Evolutionary conservation across 2,329 filamentous ascomycete genomes (phyloP), one percentile per base, ranked within the genome.

Genomic region (Esteya vermicola): DNA sequence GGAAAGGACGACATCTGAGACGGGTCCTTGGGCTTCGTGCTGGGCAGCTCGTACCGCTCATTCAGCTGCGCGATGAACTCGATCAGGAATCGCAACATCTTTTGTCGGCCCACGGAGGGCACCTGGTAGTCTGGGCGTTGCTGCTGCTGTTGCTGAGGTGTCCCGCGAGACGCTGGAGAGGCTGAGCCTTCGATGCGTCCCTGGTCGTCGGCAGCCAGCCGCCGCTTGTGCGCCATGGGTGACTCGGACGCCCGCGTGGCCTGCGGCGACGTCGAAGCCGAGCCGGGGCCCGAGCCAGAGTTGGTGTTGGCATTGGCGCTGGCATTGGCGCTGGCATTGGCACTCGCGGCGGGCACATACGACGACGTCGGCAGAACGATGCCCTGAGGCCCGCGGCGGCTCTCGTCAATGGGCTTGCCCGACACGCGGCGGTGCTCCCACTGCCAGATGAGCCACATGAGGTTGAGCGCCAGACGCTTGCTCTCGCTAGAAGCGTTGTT

Each of bases 51-150:
- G 55, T 83, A 95, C 26, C 88, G 76, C 58, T 96, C 91, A 16
- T 82, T 81, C 19, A 95, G 68, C 38, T 85, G 82, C 2, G 86
- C 88, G 50, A 96, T 94, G 58, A 96, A 96, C 45, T 91, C 84
- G 23, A 96, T 83, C 25, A 98, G 72, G 53, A 96, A 98, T 59
- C 94, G 95, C 36, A 95, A 72, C 65, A 98, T 81, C 57, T 85
- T 81, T 33, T 78, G 72, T 18, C 88, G 75, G 40, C 82, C 75
- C 1, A 72, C 57, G 1, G 70, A 56, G 9, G 81, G 74, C 21
- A 89, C 78, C 45, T 72, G 67, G 49, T 83, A 88, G 41, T 86
- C 82, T 68, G 36, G 78, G 77, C 21, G 58, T 55, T 8, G 62
- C 57, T 1, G 13, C 13, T 9, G 36, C 9, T 74, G 68, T 4